Evolutionary conservation across 768 basidiomycete genomes (phyloP).

Genomic region (Mycena latifolia): DNA sequence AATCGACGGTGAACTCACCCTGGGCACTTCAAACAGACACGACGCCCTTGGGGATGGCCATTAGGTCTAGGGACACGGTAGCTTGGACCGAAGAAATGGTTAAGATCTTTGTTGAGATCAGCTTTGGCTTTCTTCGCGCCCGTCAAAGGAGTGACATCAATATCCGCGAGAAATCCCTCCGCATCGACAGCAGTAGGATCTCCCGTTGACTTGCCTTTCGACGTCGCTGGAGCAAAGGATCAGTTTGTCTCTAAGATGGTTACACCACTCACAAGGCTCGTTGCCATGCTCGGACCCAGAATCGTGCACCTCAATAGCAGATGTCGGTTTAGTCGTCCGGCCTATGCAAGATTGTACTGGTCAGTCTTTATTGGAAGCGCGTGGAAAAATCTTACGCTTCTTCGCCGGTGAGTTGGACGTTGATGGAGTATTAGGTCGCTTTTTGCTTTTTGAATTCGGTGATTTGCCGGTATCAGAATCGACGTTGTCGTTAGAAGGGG

Average conservation of each 20-base stretch:
- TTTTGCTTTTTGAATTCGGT: neutral
- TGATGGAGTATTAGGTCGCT: no score
- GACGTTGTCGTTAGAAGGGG: no score
- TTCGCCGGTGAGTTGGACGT: no score
- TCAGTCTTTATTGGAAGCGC: no score
- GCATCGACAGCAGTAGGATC: constrained; percentile 20
- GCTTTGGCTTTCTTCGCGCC: neutral
- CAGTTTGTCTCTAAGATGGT: no score
- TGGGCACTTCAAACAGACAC: neutral
- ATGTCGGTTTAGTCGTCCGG: no score
- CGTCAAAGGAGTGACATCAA: constrained; percentile 22
- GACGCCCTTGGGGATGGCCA: neutral
- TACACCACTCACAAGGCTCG: no score
- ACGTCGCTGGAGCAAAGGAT: neutral
- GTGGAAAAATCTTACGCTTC: no score
- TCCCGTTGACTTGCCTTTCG: constrained; percentile 1
- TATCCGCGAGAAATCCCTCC: constrained; percentile 32
- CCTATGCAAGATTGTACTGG: no score
- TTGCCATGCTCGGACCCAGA: no score
- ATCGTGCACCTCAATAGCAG: no score
- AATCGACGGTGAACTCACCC: neutral
- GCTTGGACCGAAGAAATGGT: neutral
- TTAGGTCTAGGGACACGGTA: neutral
- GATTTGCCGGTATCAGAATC: no score
- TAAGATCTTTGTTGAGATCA: neutral